These are phyloP conservation scores for Eutrema heterophyllum DNA, from an alignment of 345 rosid genomes.

Conservation along the genomic window DNA sequence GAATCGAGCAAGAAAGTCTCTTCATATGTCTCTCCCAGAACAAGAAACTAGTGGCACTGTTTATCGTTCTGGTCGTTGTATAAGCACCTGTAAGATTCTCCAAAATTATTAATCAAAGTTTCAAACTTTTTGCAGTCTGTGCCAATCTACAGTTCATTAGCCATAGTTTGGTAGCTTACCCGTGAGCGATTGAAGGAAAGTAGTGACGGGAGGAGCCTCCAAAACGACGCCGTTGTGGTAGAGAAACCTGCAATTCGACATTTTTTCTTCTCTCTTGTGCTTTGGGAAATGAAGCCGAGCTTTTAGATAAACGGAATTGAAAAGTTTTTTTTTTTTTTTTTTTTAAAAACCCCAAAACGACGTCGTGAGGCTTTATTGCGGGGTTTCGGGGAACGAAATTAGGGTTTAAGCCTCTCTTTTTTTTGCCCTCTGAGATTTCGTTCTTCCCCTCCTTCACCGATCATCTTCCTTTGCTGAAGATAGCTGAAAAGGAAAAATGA, in stretches of 20 bases:
- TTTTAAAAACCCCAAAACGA: background rate
- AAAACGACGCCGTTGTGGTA: conserved; percentile 53
- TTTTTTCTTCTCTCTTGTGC: conserved; percentile 10
- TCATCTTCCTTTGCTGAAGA: conserved; percentile 2
- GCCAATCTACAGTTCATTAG: background rate
- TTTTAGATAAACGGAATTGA: background rate
- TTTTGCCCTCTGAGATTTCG: background rate
- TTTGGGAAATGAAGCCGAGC: background rate
- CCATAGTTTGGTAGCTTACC: conserved; percentile 30
- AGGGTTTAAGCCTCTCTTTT: conserved; percentile 26
- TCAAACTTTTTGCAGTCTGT: background rate
- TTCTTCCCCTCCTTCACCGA: background rate
- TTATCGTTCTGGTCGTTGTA: conserved; percentile 75
- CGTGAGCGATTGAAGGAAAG: conserved; percentile 59
- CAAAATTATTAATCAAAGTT: background rate
- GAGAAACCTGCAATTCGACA: conserved; percentile 45
- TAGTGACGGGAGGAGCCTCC: conserved; percentile 49
- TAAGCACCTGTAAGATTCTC: conserved; percentile 54
- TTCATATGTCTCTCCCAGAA: conserved; percentile 70
- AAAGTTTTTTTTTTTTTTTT: background rate
- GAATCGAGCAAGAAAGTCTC: conserved; percentile 53
- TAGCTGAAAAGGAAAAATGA: conserved; percentile 24
- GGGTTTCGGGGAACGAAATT: background rate
- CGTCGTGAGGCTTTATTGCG: background rate
- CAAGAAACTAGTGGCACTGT: conserved; percentile 43